A percentile compares a stretch with the other conserved stretches of the same genome.
Evolutionary conservation across 768 basidiomycete species (phyloP).

Genomic region (Leucosporidium scottii): DNA sequence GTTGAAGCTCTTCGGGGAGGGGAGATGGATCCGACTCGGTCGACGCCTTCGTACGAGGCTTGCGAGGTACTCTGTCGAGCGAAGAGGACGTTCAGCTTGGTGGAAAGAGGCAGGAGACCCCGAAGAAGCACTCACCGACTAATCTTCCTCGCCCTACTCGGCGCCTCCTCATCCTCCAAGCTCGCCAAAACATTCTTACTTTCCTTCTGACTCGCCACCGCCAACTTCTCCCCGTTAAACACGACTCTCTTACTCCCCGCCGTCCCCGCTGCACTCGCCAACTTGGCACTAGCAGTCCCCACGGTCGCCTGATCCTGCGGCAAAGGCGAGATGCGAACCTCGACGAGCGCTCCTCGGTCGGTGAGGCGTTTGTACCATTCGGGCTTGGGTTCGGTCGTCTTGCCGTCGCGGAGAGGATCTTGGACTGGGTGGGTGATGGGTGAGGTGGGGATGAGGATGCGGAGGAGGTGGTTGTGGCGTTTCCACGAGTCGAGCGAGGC

Average conservation of each 20-base stretch:
- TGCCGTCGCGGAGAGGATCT: slow-evolving; percentile 73
- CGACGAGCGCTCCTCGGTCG: slow-evolving; percentile 52
- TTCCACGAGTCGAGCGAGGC: slow-evolving; percentile 48
- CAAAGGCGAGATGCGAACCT: slow-evolving; percentile 52
- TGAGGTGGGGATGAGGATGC: slow-evolving; percentile 72
- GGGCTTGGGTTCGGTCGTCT: slow-evolving; percentile 45
- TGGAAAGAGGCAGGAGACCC: neutral
- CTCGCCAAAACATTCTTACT: slow-evolving; percentile 44
- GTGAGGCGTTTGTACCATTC: slow-evolving; percentile 60
- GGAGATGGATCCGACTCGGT: neutral
- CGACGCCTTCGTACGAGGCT: slow-evolving; percentile 4
- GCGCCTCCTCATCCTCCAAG: slow-evolving; percentile 68
- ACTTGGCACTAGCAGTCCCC: neutral
- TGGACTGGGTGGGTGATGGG: slow-evolving; percentile 67
- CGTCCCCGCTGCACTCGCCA: neutral
- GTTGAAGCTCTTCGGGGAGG: slow-evolving; percentile 30
- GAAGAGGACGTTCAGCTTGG: neutral
- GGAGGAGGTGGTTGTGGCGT: slow-evolving; percentile 60
- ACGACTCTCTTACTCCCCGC: slow-evolving; percentile 25
- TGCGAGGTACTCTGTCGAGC: slow-evolving; percentile 10
- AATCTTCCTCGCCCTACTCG: slow-evolving; percentile 48
- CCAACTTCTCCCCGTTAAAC: slow-evolving; percentile 46
- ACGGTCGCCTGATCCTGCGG: slow-evolving; percentile 33
- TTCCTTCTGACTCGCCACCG: slow-evolving; percentile 66
- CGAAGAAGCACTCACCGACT: slow-evolving; percentile 21